Percentiles rank a stretch among this genome's conserved stretches.
These are phyloP conservation scores for Candida tetrigidarum DNA, from an alignment of 1,139 yeast genomes.

Conservation along the genomic window DNA sequence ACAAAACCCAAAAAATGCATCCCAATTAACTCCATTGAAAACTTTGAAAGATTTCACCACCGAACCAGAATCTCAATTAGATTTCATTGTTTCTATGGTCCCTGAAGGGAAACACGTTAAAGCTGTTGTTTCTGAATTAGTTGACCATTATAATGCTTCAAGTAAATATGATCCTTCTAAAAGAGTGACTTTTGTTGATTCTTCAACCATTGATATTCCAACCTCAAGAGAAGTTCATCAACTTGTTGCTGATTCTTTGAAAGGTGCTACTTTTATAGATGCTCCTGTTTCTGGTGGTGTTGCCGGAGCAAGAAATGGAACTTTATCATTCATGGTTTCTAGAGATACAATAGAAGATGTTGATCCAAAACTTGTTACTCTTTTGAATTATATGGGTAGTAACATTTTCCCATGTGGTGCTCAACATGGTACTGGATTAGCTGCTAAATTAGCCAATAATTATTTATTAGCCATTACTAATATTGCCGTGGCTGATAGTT, in stretches of 20 bases:
- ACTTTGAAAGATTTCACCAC: constrained; percentile 34
- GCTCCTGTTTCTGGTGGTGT: constrained; percentile 70
- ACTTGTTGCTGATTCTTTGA: constrained; percentile 36
- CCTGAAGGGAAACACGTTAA: constrained; percentile 63
- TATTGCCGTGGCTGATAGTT: constrained; percentile 64
- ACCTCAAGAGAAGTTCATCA: constrained; percentile 49
- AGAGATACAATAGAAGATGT: constrained; percentile 32
- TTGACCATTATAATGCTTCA: constrained; percentile 27
- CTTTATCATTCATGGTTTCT: constrained; percentile 63
- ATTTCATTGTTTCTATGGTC: constrained; percentile 56
- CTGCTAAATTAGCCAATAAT: constrained; percentile 63
- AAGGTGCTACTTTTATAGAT: constrained; percentile 50
- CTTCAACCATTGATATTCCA: constrained; percentile 59
- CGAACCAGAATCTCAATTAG: constrained; percentile 44
- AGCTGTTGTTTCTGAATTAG: constrained; percentile 45
- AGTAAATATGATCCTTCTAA: constrained; percentile 16
- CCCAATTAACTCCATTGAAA: constrained; percentile 26
- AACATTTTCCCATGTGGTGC: constrained; percentile 58
- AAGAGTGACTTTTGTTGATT: constrained; percentile 44
- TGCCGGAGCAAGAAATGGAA: constrained; percentile 59
- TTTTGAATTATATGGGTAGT: constrained; percentile 54
- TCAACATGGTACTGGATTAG: constrained; percentile 58
- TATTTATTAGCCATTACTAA: constrained; percentile 61
- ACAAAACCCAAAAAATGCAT: constrained; percentile 27
- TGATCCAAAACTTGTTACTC: constrained; percentile 27